These are phyloP conservation scores for Pholiota microspora DNA, from an alignment of 768 basidiomycete species.

Conservation along the genomic window DNA sequence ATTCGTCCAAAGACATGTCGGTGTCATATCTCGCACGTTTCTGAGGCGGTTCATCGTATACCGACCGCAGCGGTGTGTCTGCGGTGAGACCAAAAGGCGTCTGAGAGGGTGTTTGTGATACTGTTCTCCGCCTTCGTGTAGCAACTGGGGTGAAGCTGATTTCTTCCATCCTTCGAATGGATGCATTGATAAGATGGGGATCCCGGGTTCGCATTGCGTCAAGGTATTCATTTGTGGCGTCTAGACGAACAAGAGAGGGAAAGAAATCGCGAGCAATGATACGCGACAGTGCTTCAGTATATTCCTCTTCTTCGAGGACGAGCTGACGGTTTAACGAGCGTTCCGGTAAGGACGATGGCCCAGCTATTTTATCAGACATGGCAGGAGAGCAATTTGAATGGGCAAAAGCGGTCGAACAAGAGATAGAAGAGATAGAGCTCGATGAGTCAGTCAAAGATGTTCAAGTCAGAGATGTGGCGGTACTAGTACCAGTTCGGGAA, in stretches of 20 bases:
- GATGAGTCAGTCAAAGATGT: too few species aligned
- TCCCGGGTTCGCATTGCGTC: conserved; percentile 78
- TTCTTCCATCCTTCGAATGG: conserved; percentile 72
- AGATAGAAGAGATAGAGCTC: neutral
- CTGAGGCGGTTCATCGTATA: conserved; percentile 37
- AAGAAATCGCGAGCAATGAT: conserved; percentile 99
- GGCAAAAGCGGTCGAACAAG: neutral
- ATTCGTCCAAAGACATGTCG: conserved; percentile 72
- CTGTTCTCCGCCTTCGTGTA: conserved; percentile 25
- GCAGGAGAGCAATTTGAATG: neutral
- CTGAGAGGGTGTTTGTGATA: conserved; percentile 47
- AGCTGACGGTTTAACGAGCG: conserved; percentile 71
- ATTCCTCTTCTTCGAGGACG: conserved; percentile 91
- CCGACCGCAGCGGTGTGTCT: conserved; percentile 61
- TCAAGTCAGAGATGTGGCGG: too few species aligned
- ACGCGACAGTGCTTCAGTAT: conserved; percentile 82
- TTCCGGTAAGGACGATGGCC: conserved; percentile 25
- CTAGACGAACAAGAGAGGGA: conserved; percentile 86
- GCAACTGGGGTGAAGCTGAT: conserved; percentile 50
- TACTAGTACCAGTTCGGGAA: too few species aligned
- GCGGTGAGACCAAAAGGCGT: conserved; percentile 64
- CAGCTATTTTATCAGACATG: conserved; percentile 5
- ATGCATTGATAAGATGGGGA: conserved; percentile 69
- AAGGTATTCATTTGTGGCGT: conserved; percentile 85
- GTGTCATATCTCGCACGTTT: conserved; percentile 64